A percentile compares a stretch with the other conserved stretches of the same genome.
phyloP scores from a whole-genome alignment of 176 grass and related monocot genomes.

The Rhynchospora breviuscula region DNA sequence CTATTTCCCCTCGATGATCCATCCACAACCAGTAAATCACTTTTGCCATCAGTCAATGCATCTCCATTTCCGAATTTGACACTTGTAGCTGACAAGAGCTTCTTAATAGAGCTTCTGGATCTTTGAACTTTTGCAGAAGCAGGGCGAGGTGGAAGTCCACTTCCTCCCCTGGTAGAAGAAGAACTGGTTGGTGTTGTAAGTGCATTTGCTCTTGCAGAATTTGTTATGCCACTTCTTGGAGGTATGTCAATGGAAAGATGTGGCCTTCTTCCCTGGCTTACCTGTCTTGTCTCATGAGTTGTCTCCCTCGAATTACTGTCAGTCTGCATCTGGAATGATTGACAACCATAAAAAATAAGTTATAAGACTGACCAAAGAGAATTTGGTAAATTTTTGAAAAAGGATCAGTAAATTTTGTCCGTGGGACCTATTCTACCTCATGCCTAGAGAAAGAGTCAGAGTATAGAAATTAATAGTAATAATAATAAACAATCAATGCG shows the following conservation, averaged over 20 bases:
- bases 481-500: background rate
- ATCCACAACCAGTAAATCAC: constrained; percentile 15
- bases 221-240: constrained; percentile 16
- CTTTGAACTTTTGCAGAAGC: constrained; percentile 44
- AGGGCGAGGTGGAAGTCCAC: constrained; percentile 26
- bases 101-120: constrained; percentile 32
- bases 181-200: constrained; percentile 20
- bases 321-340: background rate
- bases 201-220: constrained; percentile 25
- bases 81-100: constrained; percentile 46
- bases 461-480: background rate
- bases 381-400: background rate
- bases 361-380: background rate
- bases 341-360: background rate
- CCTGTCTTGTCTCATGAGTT: constrained; percentile 2
- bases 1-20: constrained; percentile 19
- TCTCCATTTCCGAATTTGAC: constrained; percentile 41
- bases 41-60: constrained; percentile 17
- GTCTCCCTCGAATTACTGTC: background rate
- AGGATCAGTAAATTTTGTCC: background rate
- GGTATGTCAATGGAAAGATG: constrained; percentile 66
- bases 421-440: background rate
- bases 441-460: background rate
- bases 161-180: constrained; percentile 1
- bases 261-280: constrained; percentile 19